Evolutionary conservation across 192 early-diverging fungal species (phyloP), one percentile per base, ranked within the genome.

Genomic region (Entomortierella beljakovae): DNA sequence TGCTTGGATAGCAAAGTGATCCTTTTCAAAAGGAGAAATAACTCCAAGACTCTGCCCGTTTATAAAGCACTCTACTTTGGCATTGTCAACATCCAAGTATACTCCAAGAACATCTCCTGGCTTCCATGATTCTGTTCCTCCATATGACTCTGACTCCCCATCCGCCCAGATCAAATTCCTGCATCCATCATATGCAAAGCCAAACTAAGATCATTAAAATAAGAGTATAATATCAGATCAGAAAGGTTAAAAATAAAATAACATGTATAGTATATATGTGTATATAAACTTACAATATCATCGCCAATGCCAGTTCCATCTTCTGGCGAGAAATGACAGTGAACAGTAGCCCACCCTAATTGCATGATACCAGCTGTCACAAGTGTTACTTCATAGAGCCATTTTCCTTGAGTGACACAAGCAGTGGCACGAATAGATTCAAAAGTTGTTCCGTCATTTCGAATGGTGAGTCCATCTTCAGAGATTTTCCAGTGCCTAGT

Each of bases 171-270:
- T 90, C 60, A 88, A 83, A 28, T 80, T 88, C 13, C 94, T 79
- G 38, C 90, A 86, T 26, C 94, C 91, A 72, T 95, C 94, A 71
- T 85, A 93, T 18, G 92, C 88, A 73, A 94, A 95, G 9, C 93
- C 94, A 70, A 87, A 58, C 75, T 83, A 71, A 46, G 13, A 71
- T 70, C 66, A 88, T 84, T 79, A 35, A 31, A 71, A 7, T 46
- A 57, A 58, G 20, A 18, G 40, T 43, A 61, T 54, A 20, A 51
- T 37, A 64, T 11, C 2, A 46, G 43, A 46, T 38, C 37, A 46
- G 15, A 3, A 62, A 5, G 37, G 32, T 28, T 35, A 55, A 54
- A 11, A n/a, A n/a, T n/a, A n/a, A n/a, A n/a, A n/a, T n/a, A n/a
- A n/a, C n/a, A n/a, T n/a, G n/a, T n/a, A 43, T 48, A 11, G 48